Percentiles rank a stretch among this genome's conserved stretches.
These are phyloP conservation scores for Aspergillus luchuensis DNA, from an alignment of 2,329 filamentous ascomycete species.

Conservation along the genomic window DNA sequence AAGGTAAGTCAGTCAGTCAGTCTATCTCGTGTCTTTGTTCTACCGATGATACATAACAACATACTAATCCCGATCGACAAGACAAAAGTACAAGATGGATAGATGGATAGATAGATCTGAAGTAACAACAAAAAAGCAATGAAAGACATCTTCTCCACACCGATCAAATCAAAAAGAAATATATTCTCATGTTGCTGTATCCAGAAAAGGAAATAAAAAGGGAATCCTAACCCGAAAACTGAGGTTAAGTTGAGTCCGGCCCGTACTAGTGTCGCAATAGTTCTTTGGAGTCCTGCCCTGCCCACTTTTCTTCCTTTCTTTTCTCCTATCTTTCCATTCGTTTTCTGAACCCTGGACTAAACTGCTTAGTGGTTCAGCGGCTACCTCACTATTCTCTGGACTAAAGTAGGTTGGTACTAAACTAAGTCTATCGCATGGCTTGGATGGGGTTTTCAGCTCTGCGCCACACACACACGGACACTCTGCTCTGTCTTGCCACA, in stretches of 20 bases:
- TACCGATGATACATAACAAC: no score
- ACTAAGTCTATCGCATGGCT: no score
- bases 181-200: neutral
- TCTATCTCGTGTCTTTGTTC: no score
- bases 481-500: neutral
- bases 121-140: neutral
- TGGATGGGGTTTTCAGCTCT: neutral
- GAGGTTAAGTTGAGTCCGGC: neutral
- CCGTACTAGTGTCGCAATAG: slow-evolving; percentile 6
- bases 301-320: neutral
- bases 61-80: neutral
- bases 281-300: neutral
- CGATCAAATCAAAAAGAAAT: neutral
- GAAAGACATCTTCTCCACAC: neutral
- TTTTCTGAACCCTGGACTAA: neutral
- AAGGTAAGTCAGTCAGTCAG: no score
- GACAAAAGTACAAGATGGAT: no score
- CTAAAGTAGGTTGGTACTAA: no score
- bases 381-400: no score
- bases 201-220: neutral
- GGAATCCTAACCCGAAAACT: neutral
- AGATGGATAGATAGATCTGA: neutral
- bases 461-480: neutral
- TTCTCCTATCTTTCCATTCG: neutral
- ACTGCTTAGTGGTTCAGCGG: no score